Percentiles rank a stretch among this genome's conserved stretches.
phyloP scores from a whole-genome alignment of 2,329 filamentous ascomycete genomes.

The Phialocephala sp. region DNA sequence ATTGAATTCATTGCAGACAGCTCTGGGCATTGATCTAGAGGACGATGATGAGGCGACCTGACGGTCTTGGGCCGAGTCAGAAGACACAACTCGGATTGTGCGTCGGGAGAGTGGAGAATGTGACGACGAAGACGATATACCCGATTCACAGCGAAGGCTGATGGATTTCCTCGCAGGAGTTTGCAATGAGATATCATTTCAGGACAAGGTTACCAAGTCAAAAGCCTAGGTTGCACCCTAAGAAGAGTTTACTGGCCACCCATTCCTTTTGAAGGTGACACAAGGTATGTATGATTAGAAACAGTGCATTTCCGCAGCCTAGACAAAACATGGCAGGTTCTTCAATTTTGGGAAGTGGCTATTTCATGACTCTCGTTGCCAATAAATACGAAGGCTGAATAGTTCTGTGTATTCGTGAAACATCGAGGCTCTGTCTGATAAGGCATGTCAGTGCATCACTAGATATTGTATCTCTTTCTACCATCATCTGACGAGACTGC shows the following conservation, averaged over 20 bases:
- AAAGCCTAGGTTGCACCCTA: background rate
- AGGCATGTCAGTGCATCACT: background rate
- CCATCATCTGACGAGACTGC: background rate
- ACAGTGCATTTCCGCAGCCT: background rate
- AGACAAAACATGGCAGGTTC: background rate
- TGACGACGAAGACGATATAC: background rate
- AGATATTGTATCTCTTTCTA: background rate
- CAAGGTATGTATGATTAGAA: too few relatives aligned
- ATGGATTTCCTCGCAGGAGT: background rate
- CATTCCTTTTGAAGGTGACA: too few relatives aligned
- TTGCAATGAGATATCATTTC: background rate
- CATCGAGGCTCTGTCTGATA: background rate
- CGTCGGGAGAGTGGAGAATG: background rate
- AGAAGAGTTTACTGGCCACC: too few relatives aligned
- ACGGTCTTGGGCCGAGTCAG: background rate
- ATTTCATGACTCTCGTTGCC: background rate
- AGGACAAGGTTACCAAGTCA: background rate
- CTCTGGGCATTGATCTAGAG: slow-evolving; percentile 32
- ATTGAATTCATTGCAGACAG: slow-evolving; percentile 31
- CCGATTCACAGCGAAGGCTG: background rate
- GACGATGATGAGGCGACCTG: slow-evolving; percentile 23
- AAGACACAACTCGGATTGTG: background rate
- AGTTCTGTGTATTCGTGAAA: background rate
- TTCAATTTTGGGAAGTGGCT: background rate
- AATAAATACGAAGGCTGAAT: background rate